Evolutionary conservation across 805 yeast genomes (phyloP).

Genomic region (Teunomyces aglyptinius): DNA sequence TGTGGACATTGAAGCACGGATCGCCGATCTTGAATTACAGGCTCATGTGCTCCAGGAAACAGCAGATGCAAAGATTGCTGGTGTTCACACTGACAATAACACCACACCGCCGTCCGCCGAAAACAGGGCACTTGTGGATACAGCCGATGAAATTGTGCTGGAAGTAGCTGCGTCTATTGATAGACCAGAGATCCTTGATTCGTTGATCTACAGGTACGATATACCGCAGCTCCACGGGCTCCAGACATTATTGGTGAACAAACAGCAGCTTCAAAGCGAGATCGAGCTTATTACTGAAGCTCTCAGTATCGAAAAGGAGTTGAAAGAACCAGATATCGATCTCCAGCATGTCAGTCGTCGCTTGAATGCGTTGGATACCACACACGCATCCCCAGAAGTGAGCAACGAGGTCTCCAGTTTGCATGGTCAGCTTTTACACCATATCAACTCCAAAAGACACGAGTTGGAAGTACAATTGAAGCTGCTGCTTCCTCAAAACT

Average conservation of each 20-base stretch:
- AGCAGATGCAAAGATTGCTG: conserved; percentile 12
- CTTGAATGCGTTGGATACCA: neutral
- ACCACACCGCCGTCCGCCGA: neutral
- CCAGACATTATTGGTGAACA: neutral
- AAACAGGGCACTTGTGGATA: conserved; percentile 13
- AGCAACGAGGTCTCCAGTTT: neutral
- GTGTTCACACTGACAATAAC: neutral
- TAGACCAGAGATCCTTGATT: neutral
- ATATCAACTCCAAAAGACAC: neutral
- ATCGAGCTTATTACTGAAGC: neutral
- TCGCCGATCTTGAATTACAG: conserved; percentile 22
- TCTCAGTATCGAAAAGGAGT: neutral
- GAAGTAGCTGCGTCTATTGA: neutral
- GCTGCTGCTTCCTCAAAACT: conserved; percentile 1
- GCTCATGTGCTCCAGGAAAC: conserved; percentile 14
- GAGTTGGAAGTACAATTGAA: neutral
- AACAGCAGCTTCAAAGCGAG: neutral
- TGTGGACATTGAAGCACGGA: conserved; percentile 21
- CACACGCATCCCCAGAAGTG: neutral
- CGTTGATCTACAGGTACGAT: neutral
- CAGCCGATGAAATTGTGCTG: conserved; percentile 2
- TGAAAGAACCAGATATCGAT: neutral
- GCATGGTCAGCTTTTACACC: neutral
- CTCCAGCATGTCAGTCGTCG: neutral
- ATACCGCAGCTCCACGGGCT: neutral